phyloP scores from a whole-genome alignment of 768 basidiomycete genomes.

The Pholiota microspora region DNA sequence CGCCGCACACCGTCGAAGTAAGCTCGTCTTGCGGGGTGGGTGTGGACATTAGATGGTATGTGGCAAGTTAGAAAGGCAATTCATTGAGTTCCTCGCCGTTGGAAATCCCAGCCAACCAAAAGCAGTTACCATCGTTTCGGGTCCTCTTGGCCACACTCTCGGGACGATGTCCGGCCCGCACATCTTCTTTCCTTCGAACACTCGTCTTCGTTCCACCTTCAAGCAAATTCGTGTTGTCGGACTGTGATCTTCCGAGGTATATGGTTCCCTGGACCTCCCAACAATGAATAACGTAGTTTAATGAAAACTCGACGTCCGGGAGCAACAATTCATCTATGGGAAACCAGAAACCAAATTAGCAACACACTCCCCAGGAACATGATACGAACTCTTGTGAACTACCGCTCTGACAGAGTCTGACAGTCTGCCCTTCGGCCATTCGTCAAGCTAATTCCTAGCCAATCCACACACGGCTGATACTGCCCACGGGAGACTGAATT shows the following conservation, averaged over 20 bases:
- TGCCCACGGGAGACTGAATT: no score
- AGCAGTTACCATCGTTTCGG: constrained; percentile 25
- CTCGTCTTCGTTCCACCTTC: neutral
- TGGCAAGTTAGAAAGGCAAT: constrained; percentile 11
- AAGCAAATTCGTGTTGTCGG: neutral
- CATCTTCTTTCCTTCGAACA: neutral
- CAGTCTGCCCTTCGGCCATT: no score
- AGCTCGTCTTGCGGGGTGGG: constrained; percentile 44
- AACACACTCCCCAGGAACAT: neutral
- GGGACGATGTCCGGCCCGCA: neutral
- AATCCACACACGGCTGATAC: no score
- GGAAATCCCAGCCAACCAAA: constrained; percentile 10
- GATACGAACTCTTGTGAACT: no score
- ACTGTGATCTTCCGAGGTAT: neutral
- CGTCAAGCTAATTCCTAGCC: no score
- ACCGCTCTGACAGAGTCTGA: no score
- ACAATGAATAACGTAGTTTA: neutral
- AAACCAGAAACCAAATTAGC: neutral
- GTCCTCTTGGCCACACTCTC: constrained; percentile 14
- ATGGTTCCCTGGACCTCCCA: neutral
- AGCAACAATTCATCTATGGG: neutral
- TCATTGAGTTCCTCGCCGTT: constrained; percentile 9
- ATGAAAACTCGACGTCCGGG: neutral
- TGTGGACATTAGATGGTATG: constrained; percentile 20
- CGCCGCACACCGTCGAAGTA: constrained; percentile 46